These are phyloP conservation scores for barley (Hordeum vulgare) DNA, from an alignment of 176 grass and related monocot genomes.

Conservation along the genomic window DNA sequence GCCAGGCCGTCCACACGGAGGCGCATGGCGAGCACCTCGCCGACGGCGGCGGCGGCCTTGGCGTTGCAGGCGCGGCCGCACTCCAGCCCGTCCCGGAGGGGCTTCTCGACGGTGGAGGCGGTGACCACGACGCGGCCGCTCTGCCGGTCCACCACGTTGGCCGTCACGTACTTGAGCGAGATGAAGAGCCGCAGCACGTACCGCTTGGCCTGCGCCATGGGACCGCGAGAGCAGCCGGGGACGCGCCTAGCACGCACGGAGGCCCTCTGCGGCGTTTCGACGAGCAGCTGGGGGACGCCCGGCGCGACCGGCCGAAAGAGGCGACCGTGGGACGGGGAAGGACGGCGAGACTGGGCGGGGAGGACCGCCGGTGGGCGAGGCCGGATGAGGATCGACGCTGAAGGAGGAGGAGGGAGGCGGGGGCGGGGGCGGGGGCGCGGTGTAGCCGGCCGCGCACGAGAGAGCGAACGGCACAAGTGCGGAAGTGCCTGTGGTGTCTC, in stretches of 20 bases:
- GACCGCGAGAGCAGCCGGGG: not conserved
- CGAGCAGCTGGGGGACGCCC: slow-evolving; percentile 16
- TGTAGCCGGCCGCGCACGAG: no score
- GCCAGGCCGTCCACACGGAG: slow-evolving; percentile 80
- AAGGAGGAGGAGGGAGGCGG: no score
- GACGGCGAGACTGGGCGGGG: not conserved
- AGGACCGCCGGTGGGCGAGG: not conserved
- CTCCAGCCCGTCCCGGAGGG: slow-evolving; percentile 54
- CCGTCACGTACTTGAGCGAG: slow-evolving; percentile 93
- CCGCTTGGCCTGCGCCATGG: slow-evolving; percentile 47
- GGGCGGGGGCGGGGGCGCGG: no score
- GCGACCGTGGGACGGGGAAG: not conserved
- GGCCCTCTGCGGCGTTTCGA: slow-evolving; percentile 18
- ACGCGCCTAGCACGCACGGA: not conserved
- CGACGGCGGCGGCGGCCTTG: slow-evolving; percentile 73
- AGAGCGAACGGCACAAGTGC: no score
- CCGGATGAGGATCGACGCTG: no score
- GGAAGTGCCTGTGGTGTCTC: no score
- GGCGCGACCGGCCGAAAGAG: not conserved
- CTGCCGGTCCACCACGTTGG: slow-evolving; percentile 86
- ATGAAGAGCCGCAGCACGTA: slow-evolving; percentile 96
- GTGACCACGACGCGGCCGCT: slow-evolving; percentile 58
- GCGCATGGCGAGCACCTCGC: slow-evolving; percentile 83
- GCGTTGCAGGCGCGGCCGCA: slow-evolving; percentile 80
- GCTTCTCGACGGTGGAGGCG: slow-evolving; percentile 79